phyloP scores from a whole-genome alignment of 148 eudicot species.

The Persicaria maculosa region DNA sequence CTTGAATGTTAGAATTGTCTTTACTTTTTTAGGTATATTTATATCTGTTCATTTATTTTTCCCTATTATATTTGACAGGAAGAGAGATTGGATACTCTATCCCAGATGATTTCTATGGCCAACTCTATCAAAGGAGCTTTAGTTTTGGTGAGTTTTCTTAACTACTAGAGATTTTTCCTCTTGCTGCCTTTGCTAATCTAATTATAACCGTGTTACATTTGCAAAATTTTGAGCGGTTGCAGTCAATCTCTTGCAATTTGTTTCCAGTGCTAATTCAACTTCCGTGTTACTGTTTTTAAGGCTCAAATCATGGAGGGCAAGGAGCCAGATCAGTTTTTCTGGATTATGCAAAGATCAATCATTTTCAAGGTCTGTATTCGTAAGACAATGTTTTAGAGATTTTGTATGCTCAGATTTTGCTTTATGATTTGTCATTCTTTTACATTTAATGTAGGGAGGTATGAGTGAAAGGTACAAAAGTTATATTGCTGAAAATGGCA shows the following conservation, averaged over 20 bases:
- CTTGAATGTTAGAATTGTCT: not conserved
- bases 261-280: slow-evolving; percentile 11
- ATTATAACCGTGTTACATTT: not conserved
- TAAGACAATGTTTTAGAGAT: not conserved
- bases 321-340: slow-evolving; percentile 39
- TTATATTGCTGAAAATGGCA: slow-evolving; percentile 22
- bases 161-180: not conserved
- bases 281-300: slow-evolving; percentile 22
- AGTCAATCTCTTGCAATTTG: not conserved
- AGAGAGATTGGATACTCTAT: slow-evolving; percentile 31
- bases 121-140: slow-evolving; percentile 36
- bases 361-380: slow-evolving; percentile 29
- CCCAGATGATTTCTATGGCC: slow-evolving; percentile 26
- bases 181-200: not conserved
- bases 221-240: not conserved
- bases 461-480: slow-evolving; percentile 24
- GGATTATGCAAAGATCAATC: slow-evolving; percentile 27
- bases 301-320: slow-evolving; percentile 33
- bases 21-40: not conserved
- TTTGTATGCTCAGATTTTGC: not conserved
- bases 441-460: slow-evolving; percentile 25
- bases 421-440: slow-evolving; percentile 11
- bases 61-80: slow-evolving; percentile 27
- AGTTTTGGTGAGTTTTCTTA: slow-evolving; percentile 27
- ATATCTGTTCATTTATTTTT: not conserved